Percentiles rank a stretch among this genome's conserved stretches.
Evolutionary conservation across 768 basidiomycete species (phyloP).

Genomic region (Tricholoma terreum): DNA sequence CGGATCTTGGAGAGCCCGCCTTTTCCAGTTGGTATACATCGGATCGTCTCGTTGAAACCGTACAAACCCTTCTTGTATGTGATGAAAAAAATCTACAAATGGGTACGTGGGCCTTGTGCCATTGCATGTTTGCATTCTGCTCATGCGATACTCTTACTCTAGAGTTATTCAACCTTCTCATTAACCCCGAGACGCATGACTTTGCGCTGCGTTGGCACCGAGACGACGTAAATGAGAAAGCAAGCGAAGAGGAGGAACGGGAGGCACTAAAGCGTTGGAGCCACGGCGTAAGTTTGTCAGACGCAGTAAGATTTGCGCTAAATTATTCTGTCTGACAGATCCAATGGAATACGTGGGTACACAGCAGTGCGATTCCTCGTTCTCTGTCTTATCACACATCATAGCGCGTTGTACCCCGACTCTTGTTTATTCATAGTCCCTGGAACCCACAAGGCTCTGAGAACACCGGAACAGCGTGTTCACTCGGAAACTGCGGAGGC

Average conservation of each 20-base stretch:
- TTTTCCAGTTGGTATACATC: slow-evolving; percentile 73
- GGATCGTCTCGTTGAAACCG: slow-evolving; percentile 40
- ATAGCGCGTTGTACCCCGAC: slow-evolving; percentile 67
- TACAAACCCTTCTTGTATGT: slow-evolving; percentile 52
- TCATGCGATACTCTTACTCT: neutral
- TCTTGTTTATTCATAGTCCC: slow-evolving; percentile 72
- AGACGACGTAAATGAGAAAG: slow-evolving; percentile 65
- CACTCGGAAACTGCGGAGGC: slow-evolving; percentile 50
- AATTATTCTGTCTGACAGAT: slow-evolving; percentile 37
- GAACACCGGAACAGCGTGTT: slow-evolving; percentile 55
- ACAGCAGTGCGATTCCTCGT: neutral
- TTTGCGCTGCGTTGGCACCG: slow-evolving; percentile 81
- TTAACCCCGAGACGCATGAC: slow-evolving; percentile 60
- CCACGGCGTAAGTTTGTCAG: slow-evolving; percentile 53
- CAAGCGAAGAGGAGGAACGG: slow-evolving; percentile 56
- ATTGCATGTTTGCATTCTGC: neutral
- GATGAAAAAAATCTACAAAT: slow-evolving; percentile 61
- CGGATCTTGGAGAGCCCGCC: slow-evolving; percentile 53
- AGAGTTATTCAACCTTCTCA: slow-evolving; percentile 77
- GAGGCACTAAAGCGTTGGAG: slow-evolving; percentile 57
- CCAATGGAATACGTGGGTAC: slow-evolving; percentile 77
- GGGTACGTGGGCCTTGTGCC: slow-evolving; percentile 43
- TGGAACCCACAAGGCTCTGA: slow-evolving; percentile 54
- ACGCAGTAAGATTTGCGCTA: neutral
- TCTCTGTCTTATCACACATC: neutral